Percentiles rank a stretch among this genome's conserved stretches.
phyloP scores from a whole-genome alignment of 2,329 filamentous ascomycete species.

The Escovopsis sp. region DNA sequence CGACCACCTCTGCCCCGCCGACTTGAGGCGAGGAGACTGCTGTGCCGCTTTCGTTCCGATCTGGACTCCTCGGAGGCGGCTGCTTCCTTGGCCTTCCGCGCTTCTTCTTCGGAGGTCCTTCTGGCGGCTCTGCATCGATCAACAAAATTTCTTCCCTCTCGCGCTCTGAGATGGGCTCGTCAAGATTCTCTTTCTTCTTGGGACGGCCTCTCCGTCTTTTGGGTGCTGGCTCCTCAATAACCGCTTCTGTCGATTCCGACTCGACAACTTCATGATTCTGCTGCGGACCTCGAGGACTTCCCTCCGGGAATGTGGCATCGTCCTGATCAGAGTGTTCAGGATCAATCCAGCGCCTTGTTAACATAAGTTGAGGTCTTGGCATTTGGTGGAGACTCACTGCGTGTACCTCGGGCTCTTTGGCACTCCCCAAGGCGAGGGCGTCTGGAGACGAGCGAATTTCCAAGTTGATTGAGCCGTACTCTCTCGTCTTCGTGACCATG shows the following conservation, averaged over 20 bases:
- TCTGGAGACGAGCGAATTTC: constrained; percentile 9
- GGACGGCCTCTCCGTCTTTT: constrained; percentile 20
- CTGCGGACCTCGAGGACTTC: constrained; percentile 1
- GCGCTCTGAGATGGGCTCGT: constrained; percentile 4
- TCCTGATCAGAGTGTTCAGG: constrained; percentile 1
- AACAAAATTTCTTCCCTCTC: neutral
- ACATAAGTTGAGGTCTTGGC: neutral
- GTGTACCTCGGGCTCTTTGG: neutral
- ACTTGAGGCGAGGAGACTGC: no score
- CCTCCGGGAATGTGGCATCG: neutral
- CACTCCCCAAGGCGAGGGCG: constrained; percentile 3
- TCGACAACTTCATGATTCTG: constrained; percentile 6
- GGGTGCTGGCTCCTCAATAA: constrained; percentile 5
- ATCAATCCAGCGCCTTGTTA: neutral
- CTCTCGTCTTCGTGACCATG: constrained; percentile 1
- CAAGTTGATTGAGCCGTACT: neutral
- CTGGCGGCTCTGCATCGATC: neutral
- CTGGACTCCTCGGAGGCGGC: neutral
- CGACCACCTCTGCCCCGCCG: no score
- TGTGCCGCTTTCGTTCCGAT: constrained; percentile 4
- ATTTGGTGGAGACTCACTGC: neutral
- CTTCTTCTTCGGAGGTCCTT: constrained; percentile 18
- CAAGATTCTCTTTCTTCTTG: constrained; percentile 11
- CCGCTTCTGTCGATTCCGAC: constrained; percentile 3
- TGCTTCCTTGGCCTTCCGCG: constrained; percentile 29